Base-by-base conservation (phyloP, 352 stramenopile genomes). In the Phytophthora podocarpi region DNA sequence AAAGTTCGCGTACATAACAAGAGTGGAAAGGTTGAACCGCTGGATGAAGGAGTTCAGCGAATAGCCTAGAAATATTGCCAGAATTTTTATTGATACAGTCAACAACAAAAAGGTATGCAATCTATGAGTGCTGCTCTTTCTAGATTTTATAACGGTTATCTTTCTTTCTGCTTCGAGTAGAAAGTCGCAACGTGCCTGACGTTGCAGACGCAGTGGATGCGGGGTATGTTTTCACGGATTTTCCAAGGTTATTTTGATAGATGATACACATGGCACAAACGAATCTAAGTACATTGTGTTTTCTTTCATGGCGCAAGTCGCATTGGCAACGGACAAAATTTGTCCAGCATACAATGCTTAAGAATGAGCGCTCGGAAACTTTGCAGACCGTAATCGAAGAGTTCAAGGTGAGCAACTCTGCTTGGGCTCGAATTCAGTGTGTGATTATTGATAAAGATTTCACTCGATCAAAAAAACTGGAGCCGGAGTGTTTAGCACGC, bases 381-480 rank as follows among this genome's bases (percentile, higher is more conserved):
- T 18, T 60, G 1, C 24, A 26, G 10, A 51, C 30, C 0, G 40
- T 31, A 16, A 23, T 51, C 2, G 37, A 50, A 7, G 30, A 60
- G n/a, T 52, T 60, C 30, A 60, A 52, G 24, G 8, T 2, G 1
- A 49, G 50, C 15, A 59, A 51, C 15, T 47, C 53, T 1, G 20
- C 12, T 3, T 76, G 50, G 50, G 7, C 8, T 3, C 26, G 48
- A 3, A 37, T 73, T 4, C 15, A 52, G 8, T 60, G 8, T 60
- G 40, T 77, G 11, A 0, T 74, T 0, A 43, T 67, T 6, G 51
- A 70, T 12, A 70, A 76, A 27, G 63, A 70, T 16, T 75, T 76
- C 32, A 70, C 50, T 1, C n/a, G n/a, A n/a, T n/a, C n/a, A n/a
- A n/a, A n/a, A n/a, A n/a, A n/a, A n/a, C n/a, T n/a, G n/a, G n/a